These are phyloP conservation scores for Aspergillus sp. DNA, from an alignment of 2,329 filamentous ascomycete genomes.

Conservation along the genomic window DNA sequence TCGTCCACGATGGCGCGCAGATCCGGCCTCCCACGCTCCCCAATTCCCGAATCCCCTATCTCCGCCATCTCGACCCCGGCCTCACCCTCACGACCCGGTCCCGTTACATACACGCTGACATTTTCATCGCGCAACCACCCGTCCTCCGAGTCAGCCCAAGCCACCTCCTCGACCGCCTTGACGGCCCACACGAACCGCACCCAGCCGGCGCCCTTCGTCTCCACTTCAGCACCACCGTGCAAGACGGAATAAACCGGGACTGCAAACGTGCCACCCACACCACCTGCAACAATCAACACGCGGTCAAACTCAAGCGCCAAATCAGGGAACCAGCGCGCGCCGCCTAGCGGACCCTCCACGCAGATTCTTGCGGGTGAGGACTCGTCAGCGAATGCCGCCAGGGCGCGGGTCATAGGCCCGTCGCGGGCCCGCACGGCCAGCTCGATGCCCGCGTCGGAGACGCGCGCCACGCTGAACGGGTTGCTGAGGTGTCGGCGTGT, in stretches of 20 bases:
- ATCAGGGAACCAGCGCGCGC: neutral
- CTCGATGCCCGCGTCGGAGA: neutral
- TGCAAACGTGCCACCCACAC: neutral
- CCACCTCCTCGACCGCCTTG: neutral
- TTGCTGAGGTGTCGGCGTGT: neutral
- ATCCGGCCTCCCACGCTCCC: neutral
- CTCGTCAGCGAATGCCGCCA: neutral
- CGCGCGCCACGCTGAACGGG: neutral
- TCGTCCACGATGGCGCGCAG: neutral
- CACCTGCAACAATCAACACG: neutral
- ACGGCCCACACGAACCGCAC: neutral
- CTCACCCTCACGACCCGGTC: neutral
- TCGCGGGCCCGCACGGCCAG: neutral
- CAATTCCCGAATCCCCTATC: neutral
- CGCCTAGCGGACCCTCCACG: neutral
- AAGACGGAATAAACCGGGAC: neutral
- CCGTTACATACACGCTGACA: neutral
- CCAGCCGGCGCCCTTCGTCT: neutral
- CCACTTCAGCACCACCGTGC: neutral
- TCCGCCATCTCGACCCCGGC: neutral
- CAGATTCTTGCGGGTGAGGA: neutral
- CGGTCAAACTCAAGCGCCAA: neutral
- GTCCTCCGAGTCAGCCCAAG: neutral
- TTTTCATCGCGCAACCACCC: neutral
- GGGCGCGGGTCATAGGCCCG: neutral